Conservation (phyloP, 805 yeast genomes). For the Diddensiella santjacobensis region DNA sequence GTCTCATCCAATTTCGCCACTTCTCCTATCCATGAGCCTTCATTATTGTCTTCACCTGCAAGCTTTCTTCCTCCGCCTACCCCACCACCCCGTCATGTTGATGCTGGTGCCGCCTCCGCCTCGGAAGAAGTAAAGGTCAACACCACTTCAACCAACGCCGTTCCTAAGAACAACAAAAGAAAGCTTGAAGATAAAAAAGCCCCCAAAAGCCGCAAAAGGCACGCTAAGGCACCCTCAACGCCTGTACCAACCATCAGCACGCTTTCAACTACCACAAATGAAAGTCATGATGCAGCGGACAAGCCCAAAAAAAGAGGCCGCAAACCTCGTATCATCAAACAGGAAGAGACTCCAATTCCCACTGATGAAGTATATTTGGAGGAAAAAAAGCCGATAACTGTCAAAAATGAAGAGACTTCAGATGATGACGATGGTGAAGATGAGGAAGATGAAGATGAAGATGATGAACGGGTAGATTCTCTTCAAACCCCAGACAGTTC, state of each 20-base stretch:
- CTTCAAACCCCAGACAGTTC: background rate
- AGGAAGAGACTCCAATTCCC: background rate
- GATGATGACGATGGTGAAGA: background rate
- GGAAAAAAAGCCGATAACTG: background rate
- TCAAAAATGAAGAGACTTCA: background rate
- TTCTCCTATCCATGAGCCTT: background rate
- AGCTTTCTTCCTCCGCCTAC: background rate
- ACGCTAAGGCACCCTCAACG: too few relatives aligned
- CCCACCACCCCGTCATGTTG: background rate
- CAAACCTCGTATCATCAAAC: background rate
- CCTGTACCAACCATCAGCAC: too few relatives aligned
- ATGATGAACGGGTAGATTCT: background rate
- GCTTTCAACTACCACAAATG: too few relatives aligned
- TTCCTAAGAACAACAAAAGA: background rate
- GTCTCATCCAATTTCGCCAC: background rate
- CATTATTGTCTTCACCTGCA: background rate
- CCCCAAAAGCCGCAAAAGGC: background rate
- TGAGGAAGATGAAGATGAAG: background rate
- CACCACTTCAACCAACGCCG: background rate
- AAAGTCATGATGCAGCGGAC: too few relatives aligned
- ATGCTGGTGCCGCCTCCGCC: background rate
- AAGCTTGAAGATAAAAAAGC: background rate
- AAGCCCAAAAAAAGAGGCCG: slow-evolving; percentile 1
- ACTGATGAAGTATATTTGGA: too few relatives aligned
- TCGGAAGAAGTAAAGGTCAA: background rate